phyloP scores from a whole-genome alignment of 768 basidiomycete genomes.

The Tremella fuciformis region DNA sequence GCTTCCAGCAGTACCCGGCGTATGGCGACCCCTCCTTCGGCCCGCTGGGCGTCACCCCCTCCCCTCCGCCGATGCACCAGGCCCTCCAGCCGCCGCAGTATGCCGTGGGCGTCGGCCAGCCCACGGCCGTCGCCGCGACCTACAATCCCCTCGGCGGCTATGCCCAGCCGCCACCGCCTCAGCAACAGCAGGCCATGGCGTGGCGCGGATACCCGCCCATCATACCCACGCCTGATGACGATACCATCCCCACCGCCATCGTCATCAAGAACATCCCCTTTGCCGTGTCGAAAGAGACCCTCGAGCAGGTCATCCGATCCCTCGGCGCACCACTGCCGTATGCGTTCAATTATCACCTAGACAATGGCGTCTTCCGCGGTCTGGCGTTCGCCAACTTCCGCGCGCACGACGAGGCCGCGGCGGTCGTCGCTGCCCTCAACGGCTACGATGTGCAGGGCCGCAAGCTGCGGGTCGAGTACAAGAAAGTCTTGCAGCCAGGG shows the following conservation, averaged over 20 bases:
- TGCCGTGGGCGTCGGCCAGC: neutral
- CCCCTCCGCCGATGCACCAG: constrained; percentile 26
- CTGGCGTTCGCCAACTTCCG: constrained; percentile 98
- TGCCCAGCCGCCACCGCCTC: constrained; percentile 23
- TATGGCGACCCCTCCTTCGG: constrained; percentile 19
- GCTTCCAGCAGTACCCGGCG: constrained; percentile 3
- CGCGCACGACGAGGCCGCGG: constrained; percentile 83
- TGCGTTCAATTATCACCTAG: constrained; percentile 99
- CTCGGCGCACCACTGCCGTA: constrained; percentile 93
- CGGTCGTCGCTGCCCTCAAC: constrained; percentile 91
- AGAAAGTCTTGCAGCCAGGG: constrained; percentile 97
- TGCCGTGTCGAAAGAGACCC: constrained; percentile 92
- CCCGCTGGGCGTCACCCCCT: constrained; percentile 37
- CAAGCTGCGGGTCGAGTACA: constrained; percentile 97
- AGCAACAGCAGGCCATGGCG: constrained; percentile 22
- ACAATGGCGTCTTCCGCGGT: constrained; percentile 94
- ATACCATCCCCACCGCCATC: constrained; percentile 96
- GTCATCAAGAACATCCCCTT: constrained; percentile 99
- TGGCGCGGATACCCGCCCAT: constrained; percentile 3
- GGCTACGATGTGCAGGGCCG: constrained; percentile 68
- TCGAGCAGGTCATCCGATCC: constrained; percentile 94
- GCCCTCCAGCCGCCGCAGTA: neutral
- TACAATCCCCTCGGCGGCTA: constrained; percentile 10
- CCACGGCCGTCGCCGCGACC: constrained; percentile 6
- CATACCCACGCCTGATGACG: constrained; percentile 57